A percentile compares a stretch with the other conserved stretches of the same genome.
These are phyloP conservation scores for Talaromyces ruber DNA, from an alignment of 495 filamentous ascomycete species.

Conservation along the genomic window DNA sequence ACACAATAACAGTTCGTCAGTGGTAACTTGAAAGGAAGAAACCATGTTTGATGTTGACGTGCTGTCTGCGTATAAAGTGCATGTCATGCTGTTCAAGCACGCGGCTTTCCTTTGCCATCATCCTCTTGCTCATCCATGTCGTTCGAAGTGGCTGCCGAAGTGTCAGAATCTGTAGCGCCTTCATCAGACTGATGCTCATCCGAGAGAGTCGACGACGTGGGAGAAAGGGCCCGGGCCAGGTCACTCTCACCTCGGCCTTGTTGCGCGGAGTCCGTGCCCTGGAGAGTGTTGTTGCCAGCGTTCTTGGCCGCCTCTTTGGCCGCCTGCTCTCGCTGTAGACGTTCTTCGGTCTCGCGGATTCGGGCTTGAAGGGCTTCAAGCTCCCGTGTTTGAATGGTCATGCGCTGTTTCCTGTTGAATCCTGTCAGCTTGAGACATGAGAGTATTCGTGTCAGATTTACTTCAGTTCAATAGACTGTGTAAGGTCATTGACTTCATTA, in stretches of 20 bases:
- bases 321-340: conserved; percentile 42
- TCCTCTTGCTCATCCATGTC: conserved; percentile 3
- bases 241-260: conserved; percentile 13
- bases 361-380: conserved; percentile 77
- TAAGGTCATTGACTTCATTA: conserved; percentile 66
- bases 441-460: conserved; percentile 32
- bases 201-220: conserved; percentile 5
- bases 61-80: not conserved
- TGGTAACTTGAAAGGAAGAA: not conserved
- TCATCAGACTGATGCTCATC: conserved; percentile 8
- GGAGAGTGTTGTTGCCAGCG: conserved; percentile 4
- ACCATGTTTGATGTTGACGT: not conserved
- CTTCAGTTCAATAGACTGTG: conserved; percentile 76
- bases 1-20: not conserved
- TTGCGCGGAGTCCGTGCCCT: conserved; percentile 10
- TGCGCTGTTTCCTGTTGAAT: conserved; percentile 51
- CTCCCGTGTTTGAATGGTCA: conserved; percentile 68
- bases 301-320: conserved; percentile 6
- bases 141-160: conserved; percentile 9
- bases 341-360: conserved; percentile 76
- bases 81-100: not conserved
- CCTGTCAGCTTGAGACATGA: conserved; percentile 22
- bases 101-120: not conserved
- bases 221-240: conserved; percentile 6
- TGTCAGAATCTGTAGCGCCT: conserved; percentile 11